Base-by-base conservation (phyloP, 495 filamentous ascomycete genomes). In the Aspergillus homomorphus region DNA sequence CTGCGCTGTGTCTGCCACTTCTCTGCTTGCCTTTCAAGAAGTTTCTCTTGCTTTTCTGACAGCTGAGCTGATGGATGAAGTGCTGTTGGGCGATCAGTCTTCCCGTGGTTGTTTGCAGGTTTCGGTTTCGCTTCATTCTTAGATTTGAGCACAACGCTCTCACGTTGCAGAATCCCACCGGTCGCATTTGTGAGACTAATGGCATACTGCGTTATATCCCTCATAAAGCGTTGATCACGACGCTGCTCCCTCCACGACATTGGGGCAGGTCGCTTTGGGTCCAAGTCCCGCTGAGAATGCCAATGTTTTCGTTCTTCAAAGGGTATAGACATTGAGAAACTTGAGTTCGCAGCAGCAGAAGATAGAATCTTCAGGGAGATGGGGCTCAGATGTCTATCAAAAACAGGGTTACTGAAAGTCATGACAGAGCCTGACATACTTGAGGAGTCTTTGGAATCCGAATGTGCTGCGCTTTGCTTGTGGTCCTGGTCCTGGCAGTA, bases 141-240 rank as follows among this genome's bases (percentile, higher is more conserved):
- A 22, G n/a, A 2, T 62, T 65, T 46, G 55, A 61, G 33, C 45
- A 61, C 53, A 6, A 90, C 77, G 0, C 67, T 79, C 62, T 89
- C 80, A 4, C 84, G 86, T 8, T 87, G 77, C n/a, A 91, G 70
- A 6, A 72, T 74, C 55, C 83, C 85, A 4, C 87, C 87, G 3
- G 76, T 72, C 8, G 83, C 73, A 50, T 86, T 86, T 0, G 86
- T 87, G 28, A 92, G 71, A 70, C 87, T 90, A 12, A 82, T 87
- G 1, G 89, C 86, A 67, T 91, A 92, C 2, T 76, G 71, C 48
- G 73, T 75, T 71, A 89, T 88, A 54, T 88, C 84, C 2, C 62
- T 50, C 68, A 69, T 69, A 15, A 63, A 71, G 8, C 50, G 45
- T 19, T 71, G 62, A 45, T 63, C 62, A 23, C 63, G 64, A 43